Evolutionary conservation across 1,284 basidiomycete genomes (phyloP).

Genomic region (Papiliotrema flavescens): DNA sequence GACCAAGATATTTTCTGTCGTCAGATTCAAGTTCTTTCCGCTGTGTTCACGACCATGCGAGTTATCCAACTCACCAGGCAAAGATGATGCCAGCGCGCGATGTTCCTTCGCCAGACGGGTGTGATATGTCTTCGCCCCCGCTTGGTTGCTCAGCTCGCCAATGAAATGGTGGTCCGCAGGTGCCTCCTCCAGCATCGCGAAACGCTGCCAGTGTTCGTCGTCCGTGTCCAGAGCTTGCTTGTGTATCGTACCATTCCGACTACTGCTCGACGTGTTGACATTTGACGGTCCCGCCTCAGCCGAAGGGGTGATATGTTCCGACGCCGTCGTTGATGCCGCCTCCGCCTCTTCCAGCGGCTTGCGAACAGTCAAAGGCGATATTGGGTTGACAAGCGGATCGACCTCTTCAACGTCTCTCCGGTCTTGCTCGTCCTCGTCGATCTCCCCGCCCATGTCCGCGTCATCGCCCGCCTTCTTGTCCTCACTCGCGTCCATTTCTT

Average conservation of each 20-base stretch:
- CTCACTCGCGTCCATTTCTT: not conserved
- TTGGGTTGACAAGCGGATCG: constrained; percentile 1
- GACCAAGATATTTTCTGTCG: constrained; percentile 53
- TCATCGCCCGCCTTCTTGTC: not conserved
- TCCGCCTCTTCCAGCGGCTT: not conserved
- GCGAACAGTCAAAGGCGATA: not conserved
- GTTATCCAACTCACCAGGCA: constrained; percentile 69
- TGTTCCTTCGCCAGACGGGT: constrained; percentile 77
- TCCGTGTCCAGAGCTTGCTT: constrained; percentile 8
- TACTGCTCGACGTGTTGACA: not conserved
- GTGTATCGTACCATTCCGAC: not conserved
- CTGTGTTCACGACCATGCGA: not conserved
- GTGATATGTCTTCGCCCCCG: constrained; percentile 69
- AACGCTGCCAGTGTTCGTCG: constrained; percentile 61
- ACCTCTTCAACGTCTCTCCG: constrained; percentile 8
- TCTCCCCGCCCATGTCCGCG: not conserved
- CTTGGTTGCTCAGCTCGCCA: constrained; percentile 51
- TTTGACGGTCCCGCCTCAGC: constrained; percentile 9
- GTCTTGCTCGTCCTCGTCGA: constrained; percentile 3
- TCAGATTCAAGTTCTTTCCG: not conserved
- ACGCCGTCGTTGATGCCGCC: not conserved
- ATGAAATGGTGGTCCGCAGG: constrained; percentile 78
- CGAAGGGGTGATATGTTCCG: not conserved
- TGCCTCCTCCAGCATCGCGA: constrained; percentile 68
- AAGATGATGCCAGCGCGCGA: constrained; percentile 67